A percentile compares a stretch with the other conserved stretches of the same genome.
Evolutionary conservation across 768 basidiomycete species (phyloP).

Genomic region (Rickenella mellea): DNA sequence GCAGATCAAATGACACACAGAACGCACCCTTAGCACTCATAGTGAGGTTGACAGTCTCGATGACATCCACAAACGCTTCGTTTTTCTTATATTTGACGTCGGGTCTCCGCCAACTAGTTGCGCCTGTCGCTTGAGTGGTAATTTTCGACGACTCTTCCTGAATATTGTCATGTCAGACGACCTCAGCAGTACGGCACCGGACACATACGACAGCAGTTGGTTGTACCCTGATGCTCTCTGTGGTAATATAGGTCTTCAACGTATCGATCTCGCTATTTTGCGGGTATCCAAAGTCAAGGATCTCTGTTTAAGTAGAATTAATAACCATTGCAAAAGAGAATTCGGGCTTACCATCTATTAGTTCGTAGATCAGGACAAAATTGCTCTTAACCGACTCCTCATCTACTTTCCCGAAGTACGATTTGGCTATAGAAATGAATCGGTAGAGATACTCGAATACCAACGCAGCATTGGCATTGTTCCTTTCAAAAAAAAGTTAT

Average conservation of each 20-base stretch:
- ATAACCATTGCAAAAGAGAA: not conserved
- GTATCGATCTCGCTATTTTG: slow-evolving; percentile 99
- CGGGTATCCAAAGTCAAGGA: slow-evolving; percentile 97
- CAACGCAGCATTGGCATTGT: slow-evolving; percentile 93
- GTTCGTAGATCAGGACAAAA: slow-evolving; percentile 95
- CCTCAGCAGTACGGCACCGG: not conserved
- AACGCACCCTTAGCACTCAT: slow-evolving; percentile 92
- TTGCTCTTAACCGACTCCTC: slow-evolving; percentile 99
- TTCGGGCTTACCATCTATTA: slow-evolving; percentile 74
- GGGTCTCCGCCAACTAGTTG: slow-evolving; percentile 88
- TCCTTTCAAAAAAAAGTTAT: slow-evolving; percentile 35
- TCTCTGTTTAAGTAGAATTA: slow-evolving; percentile 46
- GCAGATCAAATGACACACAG: not conserved
- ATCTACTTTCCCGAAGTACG: slow-evolving; percentile 97
- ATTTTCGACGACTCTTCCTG: slow-evolving; percentile 98
- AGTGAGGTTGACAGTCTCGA: slow-evolving; percentile 90
- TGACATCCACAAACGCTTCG: slow-evolving; percentile 99
- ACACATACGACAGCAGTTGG: slow-evolving; percentile 68
- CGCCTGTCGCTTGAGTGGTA: slow-evolving; percentile 93
- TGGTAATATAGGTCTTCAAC: slow-evolving; percentile 95
- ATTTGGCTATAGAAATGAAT: slow-evolving; percentile 87
- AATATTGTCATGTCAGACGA: slow-evolving; percentile 3
- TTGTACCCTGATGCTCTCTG: slow-evolving; percentile 86
- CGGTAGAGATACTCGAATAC: slow-evolving; percentile 98
- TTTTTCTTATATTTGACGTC: slow-evolving; percentile 99